Evolutionary conservation across 768 basidiomycete genomes (phyloP), one percentile per base, ranked within the genome.

Genomic region (Obba rivulosa): DNA sequence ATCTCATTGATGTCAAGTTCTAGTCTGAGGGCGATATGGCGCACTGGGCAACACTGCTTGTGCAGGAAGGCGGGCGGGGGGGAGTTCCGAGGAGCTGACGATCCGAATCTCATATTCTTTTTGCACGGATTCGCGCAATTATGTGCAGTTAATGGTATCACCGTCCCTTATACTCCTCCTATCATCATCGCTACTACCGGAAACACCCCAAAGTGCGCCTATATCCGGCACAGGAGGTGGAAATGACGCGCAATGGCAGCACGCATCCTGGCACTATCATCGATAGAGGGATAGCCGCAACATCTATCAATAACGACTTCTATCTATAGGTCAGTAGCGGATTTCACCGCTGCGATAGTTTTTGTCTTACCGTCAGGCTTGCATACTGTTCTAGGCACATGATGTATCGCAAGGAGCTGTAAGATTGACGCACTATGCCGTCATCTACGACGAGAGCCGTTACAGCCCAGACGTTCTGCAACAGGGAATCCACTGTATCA

Each of bases 231-330:
- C 61, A 73, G 20, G 68, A 72, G 1, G 58, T 69, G 4, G 57
- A 70, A 36, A 83, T 77, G 2, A 79, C 81, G 55, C 69, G 61
- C 46, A 87, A 85, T 49, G 87, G 88, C 0, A 91, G 92, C 57
- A 87, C 88, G 0, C 74, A 72, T 2, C 84, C 89, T 0, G 89
- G 89, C 2, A 90, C 90, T 0, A 79, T 92, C 3, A 81, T 89
- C 10, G 89, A 92, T 62, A 77, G 77, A 58, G 89, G 89, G 3
- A 69, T 91, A 34, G 88, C 89, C n/a, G n/a, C n/a, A n/a, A 2
- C 78, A 34, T 42, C 38, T 67, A 23, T 66, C 52, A 57, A 57
- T 22, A 61, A 63, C 46, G 62, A 62, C 48, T 67, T 61, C 35
- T 69, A 67, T 52, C 59, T 69, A 2, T 66, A 63, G 56, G 61